Evolutionary conservation across 495 filamentous ascomycete species (phyloP), one percentile per base, ranked within the genome.

Genomic region (Thermochaetoides thermophila): DNA sequence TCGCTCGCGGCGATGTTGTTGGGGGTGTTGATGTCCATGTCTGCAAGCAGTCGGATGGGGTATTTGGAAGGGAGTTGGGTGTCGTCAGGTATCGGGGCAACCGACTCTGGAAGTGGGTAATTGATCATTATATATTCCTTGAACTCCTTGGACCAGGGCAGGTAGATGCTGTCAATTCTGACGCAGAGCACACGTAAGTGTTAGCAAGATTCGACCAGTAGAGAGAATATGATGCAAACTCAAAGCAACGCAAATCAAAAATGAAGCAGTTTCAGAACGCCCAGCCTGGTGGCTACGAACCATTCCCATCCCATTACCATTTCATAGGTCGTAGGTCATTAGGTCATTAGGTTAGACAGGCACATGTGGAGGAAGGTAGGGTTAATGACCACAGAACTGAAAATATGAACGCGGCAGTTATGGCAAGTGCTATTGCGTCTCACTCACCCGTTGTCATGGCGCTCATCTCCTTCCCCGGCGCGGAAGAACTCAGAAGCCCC

Each of bases 391-490:
- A n/a, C n/a, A n/a, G n/a, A n/a, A n/a, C n/a, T n/a, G n/a, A n/a
- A n/a, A n/a, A n/a, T n/a, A n/a, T n/a, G n/a, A n/a, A n/a, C n/a
- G n/a, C n/a, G n/a, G n/a, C n/a, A n/a, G n/a, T n/a, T n/a, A n/a
- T n/a, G n/a, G n/a, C n/a, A n/a, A n/a, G n/a, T n/a, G n/a, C n/a
- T n/a, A n/a, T n/a, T n/a, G n/a, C 11, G 8, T 10, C 13, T 8
- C 7, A 34, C 73, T 49, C 53, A 91, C 81, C 89, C 89, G 64
- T 95, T 84, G 23, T 77, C 69, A 68, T 94, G 81, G 46, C 86
- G 81, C 40, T 94, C 84, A 51, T 99, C 91, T 24, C 75, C 83
- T 51, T 96, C 89, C 2, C 81, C 87, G 26, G 75, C 64, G 15
- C 71, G 71, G 44, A 76, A 78, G 39, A 85, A 67, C 36, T 87